Percentiles rank a stretch among this genome's conserved stretches.
These are phyloP conservation scores for Berkeleyomyces basicola DNA, from an alignment of 2,329 filamentous ascomycete species.

Conservation along the genomic window DNA sequence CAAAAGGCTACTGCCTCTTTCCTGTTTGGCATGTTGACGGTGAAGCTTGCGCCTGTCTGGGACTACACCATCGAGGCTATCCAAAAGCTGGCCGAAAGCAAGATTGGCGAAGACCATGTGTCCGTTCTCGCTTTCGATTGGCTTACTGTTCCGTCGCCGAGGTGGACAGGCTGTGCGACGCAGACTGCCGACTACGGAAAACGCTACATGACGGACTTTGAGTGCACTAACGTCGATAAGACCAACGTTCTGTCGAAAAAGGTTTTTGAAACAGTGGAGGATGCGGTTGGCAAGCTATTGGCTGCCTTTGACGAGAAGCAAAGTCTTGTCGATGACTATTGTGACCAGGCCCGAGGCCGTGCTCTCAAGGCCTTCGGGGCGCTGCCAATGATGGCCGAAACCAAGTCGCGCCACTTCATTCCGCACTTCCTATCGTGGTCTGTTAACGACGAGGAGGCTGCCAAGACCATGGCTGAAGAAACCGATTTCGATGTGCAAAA, in stretches of 20 bases:
- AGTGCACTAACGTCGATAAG: constrained; percentile 59
- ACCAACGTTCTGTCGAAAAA: constrained; percentile 36
- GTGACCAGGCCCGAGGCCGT: constrained; percentile 50
- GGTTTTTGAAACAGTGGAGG: constrained; percentile 35
- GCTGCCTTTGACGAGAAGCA: constrained; percentile 50
- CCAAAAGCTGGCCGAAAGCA: constrained; percentile 54
- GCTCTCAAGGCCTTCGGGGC: constrained; percentile 63
- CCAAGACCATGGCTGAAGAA: constrained; percentile 21
- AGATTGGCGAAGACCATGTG: constrained; percentile 55
- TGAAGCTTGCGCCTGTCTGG: constrained; percentile 74
- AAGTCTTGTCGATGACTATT: constrained; percentile 31
- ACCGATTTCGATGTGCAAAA: constrained; percentile 26
- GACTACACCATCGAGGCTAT: constrained; percentile 65
- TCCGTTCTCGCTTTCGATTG: constrained; percentile 61
- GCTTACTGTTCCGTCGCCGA: constrained; percentile 44
- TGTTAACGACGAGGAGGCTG: constrained; percentile 29
- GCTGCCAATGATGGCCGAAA: constrained; percentile 66
- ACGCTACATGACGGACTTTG: constrained; percentile 51
- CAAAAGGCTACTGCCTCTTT: constrained; percentile 60
- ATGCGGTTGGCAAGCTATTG: constrained; percentile 41
- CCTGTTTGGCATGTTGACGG: constrained; percentile 76
- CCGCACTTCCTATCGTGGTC: constrained; percentile 76
- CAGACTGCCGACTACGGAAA: constrained; percentile 22
- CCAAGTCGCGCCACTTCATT: constrained; percentile 65
- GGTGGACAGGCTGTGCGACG: constrained; percentile 30